phyloP scores from a whole-genome alignment of 352 stramenopile species.

The Pythium rhizo-oryzae region DNA sequence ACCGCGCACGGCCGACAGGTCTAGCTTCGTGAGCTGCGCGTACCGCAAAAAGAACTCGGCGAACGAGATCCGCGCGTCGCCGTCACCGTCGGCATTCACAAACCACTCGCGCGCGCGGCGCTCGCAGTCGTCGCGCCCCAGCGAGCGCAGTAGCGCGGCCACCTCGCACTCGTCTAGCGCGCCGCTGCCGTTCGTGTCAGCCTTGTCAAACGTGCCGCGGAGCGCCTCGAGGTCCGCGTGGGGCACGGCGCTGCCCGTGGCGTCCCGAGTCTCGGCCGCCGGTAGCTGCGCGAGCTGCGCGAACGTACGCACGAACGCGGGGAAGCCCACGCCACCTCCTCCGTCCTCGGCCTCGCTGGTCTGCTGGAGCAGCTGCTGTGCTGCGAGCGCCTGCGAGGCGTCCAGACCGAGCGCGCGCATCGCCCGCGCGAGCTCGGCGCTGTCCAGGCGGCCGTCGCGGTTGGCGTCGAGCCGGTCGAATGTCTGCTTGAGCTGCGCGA shows the following conservation, averaged over 20 bases:
- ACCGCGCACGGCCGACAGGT: conserved; percentile 38
- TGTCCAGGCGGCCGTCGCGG: conserved; percentile 60
- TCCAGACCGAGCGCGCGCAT: conserved; percentile 35
- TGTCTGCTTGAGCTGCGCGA: conserved; percentile 65
- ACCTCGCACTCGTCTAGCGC: conserved; percentile 38
- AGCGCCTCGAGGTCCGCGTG: conserved; percentile 45
- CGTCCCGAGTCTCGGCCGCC: conserved; percentile 26
- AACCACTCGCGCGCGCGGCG: conserved; percentile 48
- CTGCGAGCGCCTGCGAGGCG: conserved; percentile 30
- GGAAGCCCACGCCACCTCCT: conserved; percentile 57
- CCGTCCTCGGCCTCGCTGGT: conserved; percentile 31
- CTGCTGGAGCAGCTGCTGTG: conserved; percentile 27
- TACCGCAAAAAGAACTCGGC: conserved; percentile 72
- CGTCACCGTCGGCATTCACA: conserved; percentile 17
- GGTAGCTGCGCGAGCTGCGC: conserved; percentile 53
- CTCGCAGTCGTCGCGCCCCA: conserved; percentile 25
- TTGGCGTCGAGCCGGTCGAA: conserved; percentile 73
- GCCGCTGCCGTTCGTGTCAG: conserved; percentile 39
- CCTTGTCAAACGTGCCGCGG: conserved; percentile 45
- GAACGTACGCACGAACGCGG: conserved; percentile 60
- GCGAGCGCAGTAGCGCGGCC: conserved; percentile 18
- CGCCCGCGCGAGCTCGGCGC: conserved; percentile 46
- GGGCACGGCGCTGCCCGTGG: conserved; percentile 25
- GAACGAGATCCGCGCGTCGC: conserved; percentile 46
- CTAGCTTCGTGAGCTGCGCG: conserved; percentile 41